These are phyloP conservation scores for Withania somnifera DNA, from an alignment of 305 asterid species.

Conservation along the genomic window DNA sequence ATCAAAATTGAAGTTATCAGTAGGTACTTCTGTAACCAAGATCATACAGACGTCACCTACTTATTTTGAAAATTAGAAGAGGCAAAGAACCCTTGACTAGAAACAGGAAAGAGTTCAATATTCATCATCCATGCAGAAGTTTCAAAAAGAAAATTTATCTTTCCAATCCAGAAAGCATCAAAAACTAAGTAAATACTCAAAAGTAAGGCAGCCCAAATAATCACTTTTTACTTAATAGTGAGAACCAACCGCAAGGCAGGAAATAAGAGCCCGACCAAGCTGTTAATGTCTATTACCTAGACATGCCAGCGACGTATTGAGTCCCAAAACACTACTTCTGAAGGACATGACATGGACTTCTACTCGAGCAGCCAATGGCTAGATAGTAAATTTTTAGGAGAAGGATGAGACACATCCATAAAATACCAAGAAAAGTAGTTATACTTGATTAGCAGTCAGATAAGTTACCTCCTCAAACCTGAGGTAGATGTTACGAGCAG, in stretches of 20 bases:
- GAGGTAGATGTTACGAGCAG: slow-evolving; percentile 58
- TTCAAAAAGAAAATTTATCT: neutral
- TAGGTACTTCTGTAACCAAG: neutral
- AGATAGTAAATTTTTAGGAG: neutral
- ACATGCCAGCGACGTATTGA: neutral
- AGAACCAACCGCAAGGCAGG: neutral
- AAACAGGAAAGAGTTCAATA: neutral
- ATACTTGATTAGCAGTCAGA: neutral
- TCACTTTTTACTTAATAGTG: neutral
- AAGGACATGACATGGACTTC: neutral
- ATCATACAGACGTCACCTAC: neutral
- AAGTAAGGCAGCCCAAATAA: neutral
- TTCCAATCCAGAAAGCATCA: neutral
- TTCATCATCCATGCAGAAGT: neutral
- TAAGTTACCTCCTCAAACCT: slow-evolving; percentile 68
- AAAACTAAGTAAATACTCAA: neutral
- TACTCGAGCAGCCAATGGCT: neutral
- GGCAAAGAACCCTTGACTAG: neutral
- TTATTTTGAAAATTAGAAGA: neutral
- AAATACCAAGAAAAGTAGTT: neutral
- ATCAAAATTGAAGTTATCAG: neutral
- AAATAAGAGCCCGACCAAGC: neutral
- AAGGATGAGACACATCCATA: neutral
- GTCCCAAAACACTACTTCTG: neutral
- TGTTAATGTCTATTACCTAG: neutral